Evolutionary conservation across 2,329 filamentous ascomycete species (phyloP), one percentile per base, ranked within the genome.

Genomic region (Penicillium sp.): DNA sequence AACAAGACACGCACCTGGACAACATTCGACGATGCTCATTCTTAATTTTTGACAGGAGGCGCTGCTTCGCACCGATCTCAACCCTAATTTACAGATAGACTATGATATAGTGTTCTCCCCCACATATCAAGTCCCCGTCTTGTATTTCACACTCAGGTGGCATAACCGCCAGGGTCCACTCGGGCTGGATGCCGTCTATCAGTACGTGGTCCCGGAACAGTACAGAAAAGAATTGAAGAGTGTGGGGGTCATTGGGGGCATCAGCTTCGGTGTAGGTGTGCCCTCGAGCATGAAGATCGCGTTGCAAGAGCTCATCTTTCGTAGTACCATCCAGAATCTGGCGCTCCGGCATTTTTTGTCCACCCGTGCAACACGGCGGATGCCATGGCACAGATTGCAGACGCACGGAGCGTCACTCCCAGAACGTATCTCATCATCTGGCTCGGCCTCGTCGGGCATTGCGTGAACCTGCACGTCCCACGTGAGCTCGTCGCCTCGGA

Each of bases 281-380:
- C 59, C 63, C 58, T 48, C 56, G 48, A 60, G 48, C 60, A 55
- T 51, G 52, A 53, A 53, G 58, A 60, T 44, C 57, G 45, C 50
- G 61, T 44, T 56, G 45, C 50, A 63, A 63, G 51, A 64, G 61
- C 68, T 71, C 69, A 74, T 72, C 58, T 59, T 50, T 62, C 55
- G 68, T 73, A 92, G 84, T 86, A 95, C 71, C 91, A 97, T 78
- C 92, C 94, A 46, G 73, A 89, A 53, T 89, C 85, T 51, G 88
- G 87, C 47, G 72, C 86, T 52, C 90, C 91, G 36, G 83, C 85
- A 44, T 96, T 92, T 72, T 96, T 96, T 72, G 81, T 97, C 62
- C 94, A 99, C 74, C 92, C 94, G 22, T 97, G 94, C 74, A 84
- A 89, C 69, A 89, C 94, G 8, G 88, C 88, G 50, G 87, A 92